Conservation (phyloP, 1,139 yeast genomes). For the Nakaseomyces bracarensis region DNA sequence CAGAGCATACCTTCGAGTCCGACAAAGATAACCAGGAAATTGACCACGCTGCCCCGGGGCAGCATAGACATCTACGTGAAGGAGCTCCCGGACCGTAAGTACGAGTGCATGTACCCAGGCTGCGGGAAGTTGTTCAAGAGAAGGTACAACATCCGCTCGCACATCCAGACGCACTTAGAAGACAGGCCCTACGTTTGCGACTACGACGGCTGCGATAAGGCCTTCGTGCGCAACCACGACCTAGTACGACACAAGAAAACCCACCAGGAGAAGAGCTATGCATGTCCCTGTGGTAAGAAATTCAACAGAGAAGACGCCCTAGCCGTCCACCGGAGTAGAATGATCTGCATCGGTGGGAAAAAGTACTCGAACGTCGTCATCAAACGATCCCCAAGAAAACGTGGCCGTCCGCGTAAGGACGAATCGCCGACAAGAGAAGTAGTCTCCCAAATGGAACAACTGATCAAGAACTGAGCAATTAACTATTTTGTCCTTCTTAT, state of each 20-base stretch:
- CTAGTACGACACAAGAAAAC: conserved; percentile 83
- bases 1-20: conserved; percentile 17
- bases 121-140: conserved; percentile 84
- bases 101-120: conserved; percentile 63
- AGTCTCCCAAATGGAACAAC: conserved; percentile 1
- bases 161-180: conserved; percentile 91
- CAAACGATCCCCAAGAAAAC: conserved; percentile 28
- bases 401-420: conserved; percentile 27
- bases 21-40: conserved; percentile 32
- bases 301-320: conserved; percentile 87
- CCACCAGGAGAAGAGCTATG: conserved; percentile 66
- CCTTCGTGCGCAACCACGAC: conserved; percentile 86
- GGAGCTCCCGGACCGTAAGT: conserved; percentile 45
- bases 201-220: conserved; percentile 52
- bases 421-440: background rate
- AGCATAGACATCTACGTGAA: conserved; percentile 79
- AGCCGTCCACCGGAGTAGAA: conserved; percentile 68
- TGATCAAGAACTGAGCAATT: background rate
- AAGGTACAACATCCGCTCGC: conserved; percentile 90
- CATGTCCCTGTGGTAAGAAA: conserved; percentile 86
- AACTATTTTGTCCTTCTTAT: too few species aligned
- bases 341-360: conserved; percentile 69
- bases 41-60: conserved; percentile 82
- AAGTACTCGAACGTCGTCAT: conserved; percentile 33
- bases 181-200: conserved; percentile 80